Evolutionary conservation across 2,329 filamentous ascomycete species (phyloP), one percentile per base, ranked within the genome.

Genomic region (Sporothrix brunneoviolacea): DNA sequence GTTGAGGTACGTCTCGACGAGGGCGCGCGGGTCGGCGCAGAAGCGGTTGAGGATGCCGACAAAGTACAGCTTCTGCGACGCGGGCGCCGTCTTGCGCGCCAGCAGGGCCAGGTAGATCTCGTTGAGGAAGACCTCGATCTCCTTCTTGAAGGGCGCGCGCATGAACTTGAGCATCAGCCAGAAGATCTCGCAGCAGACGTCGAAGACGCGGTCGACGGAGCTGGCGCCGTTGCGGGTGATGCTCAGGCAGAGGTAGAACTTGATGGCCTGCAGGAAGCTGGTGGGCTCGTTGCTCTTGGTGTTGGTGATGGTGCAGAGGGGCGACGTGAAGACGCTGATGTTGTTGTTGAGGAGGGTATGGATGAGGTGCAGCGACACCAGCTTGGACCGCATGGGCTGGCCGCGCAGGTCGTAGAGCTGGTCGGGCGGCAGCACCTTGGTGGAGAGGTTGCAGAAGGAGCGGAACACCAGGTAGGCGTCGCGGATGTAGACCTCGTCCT

Each of bases 401-500:
- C 91, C 91, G 50, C 89, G 90, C 46, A 95, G 72, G 62, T 98
- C 93, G 61, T 91, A 90, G 18, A 95, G 82, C 66, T 97, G 91
- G 55, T 98, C 93, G 3, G 90, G 83, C 8, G 88, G 82, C 22
- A 98, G 74, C 36, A 90, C 74, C 66, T 98, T 98, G 55, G 91
- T 96, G 53, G 91, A 96, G 40, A 98, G 74, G 68, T 96, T 95
- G 75, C 94, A 98, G 71, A 98, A 93, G 3, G 93, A 95, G 28
- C 93, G 82, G 71, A 98, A 97, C 40, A 98, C 90, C 19, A 98
- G 79, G 67, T 97, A 98, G 9, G 93, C 91, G 69, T 98, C 93
- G 59, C 93, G 88, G 60, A 97, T 90, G 64, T 95, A 97, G 18
- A 97, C 88, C 64, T 98, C 93, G 62, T 98, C 93, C 64, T 95